These are phyloP conservation scores for Puccinia triticina DNA, from an alignment of 1,284 basidiomycete species.

Conservation along the genomic window DNA sequence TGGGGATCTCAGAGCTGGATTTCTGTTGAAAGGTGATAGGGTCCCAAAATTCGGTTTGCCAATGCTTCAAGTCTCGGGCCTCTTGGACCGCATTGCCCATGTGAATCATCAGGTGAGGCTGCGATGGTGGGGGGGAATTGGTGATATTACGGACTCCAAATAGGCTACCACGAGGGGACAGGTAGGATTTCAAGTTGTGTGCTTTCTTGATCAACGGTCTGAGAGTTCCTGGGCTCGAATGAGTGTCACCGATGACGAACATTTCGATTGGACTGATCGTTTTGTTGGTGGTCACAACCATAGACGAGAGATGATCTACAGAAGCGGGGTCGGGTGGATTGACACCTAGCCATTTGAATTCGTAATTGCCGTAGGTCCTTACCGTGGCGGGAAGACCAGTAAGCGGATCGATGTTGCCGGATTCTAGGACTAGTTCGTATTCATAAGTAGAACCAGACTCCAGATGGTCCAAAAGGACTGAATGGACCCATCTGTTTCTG, in stretches of 20 bases:
- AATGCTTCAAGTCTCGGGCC: constrained; percentile 54
- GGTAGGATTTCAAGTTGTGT: constrained; percentile 41
- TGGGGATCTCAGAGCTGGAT: constrained; percentile 50
- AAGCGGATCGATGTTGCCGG: background rate
- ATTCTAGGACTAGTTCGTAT: constrained; percentile 52
- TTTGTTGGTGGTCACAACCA: constrained; percentile 29
- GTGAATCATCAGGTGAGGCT: constrained; percentile 55
- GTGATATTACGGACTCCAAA: constrained; percentile 32
- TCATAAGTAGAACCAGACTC: constrained; percentile 43
- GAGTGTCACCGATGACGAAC: constrained; percentile 56
- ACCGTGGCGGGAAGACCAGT: constrained; percentile 12
- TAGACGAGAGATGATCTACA: constrained; percentile 22
- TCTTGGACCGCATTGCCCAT: constrained; percentile 55
- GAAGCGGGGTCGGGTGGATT: constrained; percentile 51
- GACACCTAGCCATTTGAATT: constrained; percentile 51
- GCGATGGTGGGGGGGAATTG: background rate
- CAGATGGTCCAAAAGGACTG: constrained; percentile 48
- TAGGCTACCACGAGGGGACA: constrained; percentile 22
- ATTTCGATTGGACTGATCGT: constrained; percentile 52
- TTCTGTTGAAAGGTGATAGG: constrained; percentile 53
- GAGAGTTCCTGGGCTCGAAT: constrained; percentile 55
- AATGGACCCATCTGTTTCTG: constrained; percentile 53
- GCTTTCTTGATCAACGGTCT: constrained; percentile 53
- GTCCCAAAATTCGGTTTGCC: constrained; percentile 57
- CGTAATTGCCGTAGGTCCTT: constrained; percentile 28